phyloP scores from a whole-genome alignment of 306 rosid species.

The Castanea mollissima region DNA sequence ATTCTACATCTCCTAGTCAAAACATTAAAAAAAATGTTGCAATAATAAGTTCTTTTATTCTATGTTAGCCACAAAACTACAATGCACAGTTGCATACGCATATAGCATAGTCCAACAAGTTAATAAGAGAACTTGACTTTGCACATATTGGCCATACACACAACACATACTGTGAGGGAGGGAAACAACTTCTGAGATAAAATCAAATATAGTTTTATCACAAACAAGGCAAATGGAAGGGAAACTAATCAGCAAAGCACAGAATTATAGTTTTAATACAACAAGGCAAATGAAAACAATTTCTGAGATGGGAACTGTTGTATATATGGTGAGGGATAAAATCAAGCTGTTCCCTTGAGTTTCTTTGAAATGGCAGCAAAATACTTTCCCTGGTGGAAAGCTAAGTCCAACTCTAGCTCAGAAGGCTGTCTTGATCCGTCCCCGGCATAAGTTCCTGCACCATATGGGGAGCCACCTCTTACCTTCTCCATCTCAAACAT shows the following conservation, averaged over 20 bases:
- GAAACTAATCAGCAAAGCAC: constrained; percentile 24
- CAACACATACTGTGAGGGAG: no score
- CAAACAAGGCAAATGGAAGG: no score
- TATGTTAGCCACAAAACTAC: no score
- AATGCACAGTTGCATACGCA: no score
- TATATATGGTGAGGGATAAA: constrained; percentile 14
- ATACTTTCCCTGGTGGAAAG: constrained; percentile 89
- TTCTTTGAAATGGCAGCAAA: constrained; percentile 81
- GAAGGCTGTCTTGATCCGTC: constrained; percentile 80
- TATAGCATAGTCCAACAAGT: no score
- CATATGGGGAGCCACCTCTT: constrained; percentile 88
- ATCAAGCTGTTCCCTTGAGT: constrained; percentile 67
- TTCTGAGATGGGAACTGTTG: constrained; percentile 19
- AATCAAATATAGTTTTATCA: no score
- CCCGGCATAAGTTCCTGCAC: constrained; percentile 85
- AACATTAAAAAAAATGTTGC: no score
- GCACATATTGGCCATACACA: no score
- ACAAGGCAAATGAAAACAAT: constrained; percentile 23
- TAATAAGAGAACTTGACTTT: no score
- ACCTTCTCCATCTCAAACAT: constrained; percentile 88
- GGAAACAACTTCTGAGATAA: no score
- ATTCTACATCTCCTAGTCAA: background rate
- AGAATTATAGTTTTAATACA: constrained; percentile 8
- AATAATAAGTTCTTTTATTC: no score
- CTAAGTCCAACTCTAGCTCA: constrained; percentile 82